A percentile compares a stretch with the other conserved stretches of the same genome.
Conservation (phyloP, 2,329 filamentous ascomycete genomes). For the Ascomycota sp. region DNA sequence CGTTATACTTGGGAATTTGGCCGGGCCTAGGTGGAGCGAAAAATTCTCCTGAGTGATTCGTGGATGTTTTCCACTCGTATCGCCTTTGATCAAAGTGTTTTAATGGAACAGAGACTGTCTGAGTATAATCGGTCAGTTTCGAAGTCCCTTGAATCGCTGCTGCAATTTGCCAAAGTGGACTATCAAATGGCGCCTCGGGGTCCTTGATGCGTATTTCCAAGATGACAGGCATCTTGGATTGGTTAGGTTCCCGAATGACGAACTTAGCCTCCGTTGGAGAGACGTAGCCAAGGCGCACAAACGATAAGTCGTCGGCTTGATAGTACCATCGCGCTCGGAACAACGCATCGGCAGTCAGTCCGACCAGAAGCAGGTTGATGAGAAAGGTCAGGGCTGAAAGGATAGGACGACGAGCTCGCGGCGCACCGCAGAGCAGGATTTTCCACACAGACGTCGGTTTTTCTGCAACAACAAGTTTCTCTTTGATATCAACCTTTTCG, state of each 20-base stretch:
- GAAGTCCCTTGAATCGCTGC: slow-evolving; percentile 43
- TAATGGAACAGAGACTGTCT: slow-evolving; percentile 41
- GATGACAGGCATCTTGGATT: slow-evolving; percentile 49
- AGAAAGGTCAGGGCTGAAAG: slow-evolving; percentile 45
- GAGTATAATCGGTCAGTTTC: slow-evolving; percentile 65
- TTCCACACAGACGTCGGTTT: slow-evolving; percentile 32
- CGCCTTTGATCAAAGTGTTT: slow-evolving; percentile 42
- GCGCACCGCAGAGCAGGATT: slow-evolving; percentile 53
- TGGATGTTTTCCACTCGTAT: slow-evolving; percentile 72
- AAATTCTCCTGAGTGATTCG: slow-evolving; percentile 69
- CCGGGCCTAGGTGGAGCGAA: slow-evolving; percentile 52
- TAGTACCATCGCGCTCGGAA: slow-evolving; percentile 50
- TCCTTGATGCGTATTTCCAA: slow-evolving; percentile 41
- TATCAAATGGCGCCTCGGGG: slow-evolving; percentile 27
- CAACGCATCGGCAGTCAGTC: slow-evolving; percentile 54
- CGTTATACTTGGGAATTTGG: slow-evolving; percentile 31
- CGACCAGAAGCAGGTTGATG: slow-evolving; percentile 47
- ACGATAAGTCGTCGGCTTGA: slow-evolving; percentile 53
- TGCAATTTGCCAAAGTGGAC: slow-evolving; percentile 40
- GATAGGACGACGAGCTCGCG: slow-evolving; percentile 44
- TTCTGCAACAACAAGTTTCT: slow-evolving; percentile 37
- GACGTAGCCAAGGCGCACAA: slow-evolving; percentile 71
- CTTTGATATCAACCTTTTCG: slow-evolving; percentile 35
- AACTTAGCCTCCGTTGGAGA: slow-evolving; percentile 60
- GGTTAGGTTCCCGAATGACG: slow-evolving; percentile 64